Percentiles rank a stretch among this genome's conserved stretches.
These are phyloP conservation scores for Physcomitrium patens DNA, from an alignment of 225 moss, liverwort and hornwort genomes.

Conservation along the genomic window DNA sequence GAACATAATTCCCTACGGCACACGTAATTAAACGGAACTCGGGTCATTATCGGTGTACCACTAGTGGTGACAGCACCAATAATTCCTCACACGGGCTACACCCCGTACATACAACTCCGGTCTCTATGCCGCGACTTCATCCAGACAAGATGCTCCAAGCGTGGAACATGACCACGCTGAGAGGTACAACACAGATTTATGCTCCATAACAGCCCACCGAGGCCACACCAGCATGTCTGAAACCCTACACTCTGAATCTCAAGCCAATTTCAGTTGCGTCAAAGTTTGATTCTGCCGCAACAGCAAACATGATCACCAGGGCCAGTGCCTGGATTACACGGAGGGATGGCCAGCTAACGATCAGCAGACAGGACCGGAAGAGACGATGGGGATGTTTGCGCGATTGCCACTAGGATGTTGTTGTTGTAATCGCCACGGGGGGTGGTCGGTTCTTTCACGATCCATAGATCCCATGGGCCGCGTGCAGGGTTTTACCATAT, in stretches of 20 bases:
- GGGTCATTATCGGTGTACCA: slow-evolving; percentile 29
- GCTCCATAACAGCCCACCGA: not conserved
- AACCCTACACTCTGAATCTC: not conserved
- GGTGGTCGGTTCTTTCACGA: not conserved
- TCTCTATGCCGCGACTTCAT: slow-evolving; percentile 18
- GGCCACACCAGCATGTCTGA: slow-evolving; percentile 2
- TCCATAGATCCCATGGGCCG: slow-evolving; percentile 27
- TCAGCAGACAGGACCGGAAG: not conserved
- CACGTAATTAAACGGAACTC: slow-evolving; percentile 20
- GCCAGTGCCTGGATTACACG: not conserved
- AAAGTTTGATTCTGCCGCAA: not conserved
- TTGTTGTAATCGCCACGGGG: slow-evolving; percentile 19
- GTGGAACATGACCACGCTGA: slow-evolving; percentile 12
- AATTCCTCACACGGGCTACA: not conserved
- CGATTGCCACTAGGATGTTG: not conserved
- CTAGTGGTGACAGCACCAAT: slow-evolving; percentile 29
- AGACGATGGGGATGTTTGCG: not conserved
- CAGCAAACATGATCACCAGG: not conserved
- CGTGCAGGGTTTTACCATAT: not conserved
- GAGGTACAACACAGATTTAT: slow-evolving; percentile 16
- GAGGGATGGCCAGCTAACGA: not conserved
- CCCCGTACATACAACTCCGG: slow-evolving; percentile 1
- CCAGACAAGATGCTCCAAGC: slow-evolving; percentile 38
- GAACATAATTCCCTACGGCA: slow-evolving; percentile 29
- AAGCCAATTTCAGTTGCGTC: not conserved